Conservation (phyloP, 208 protist genomes). For the Leptomonas pyrrhocoris region DNA sequence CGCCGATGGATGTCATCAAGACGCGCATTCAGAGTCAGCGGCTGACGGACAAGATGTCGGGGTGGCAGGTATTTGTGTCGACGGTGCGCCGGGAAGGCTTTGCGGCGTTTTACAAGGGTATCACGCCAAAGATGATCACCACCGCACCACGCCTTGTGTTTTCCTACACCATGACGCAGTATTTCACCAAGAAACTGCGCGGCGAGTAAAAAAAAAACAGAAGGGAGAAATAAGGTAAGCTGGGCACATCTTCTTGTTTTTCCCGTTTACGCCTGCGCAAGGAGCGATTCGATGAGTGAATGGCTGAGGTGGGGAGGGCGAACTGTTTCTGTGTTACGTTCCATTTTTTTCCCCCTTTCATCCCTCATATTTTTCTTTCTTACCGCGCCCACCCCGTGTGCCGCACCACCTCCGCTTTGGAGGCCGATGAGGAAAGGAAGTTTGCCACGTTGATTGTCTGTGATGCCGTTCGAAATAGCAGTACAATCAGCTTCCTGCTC, state of each 20-base stretch:
- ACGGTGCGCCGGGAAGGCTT: conserved; percentile 66
- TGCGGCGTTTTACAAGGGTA: conserved; percentile 85
- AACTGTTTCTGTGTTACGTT: background rate
- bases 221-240: no score
- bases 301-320: no score
- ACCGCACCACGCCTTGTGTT: conserved; percentile 82
- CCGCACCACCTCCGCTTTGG: no score
- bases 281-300: no score
- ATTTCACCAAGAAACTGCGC: conserved; percentile 62
- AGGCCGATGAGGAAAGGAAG: no score
- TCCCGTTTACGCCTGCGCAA: background rate
- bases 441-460: no score
- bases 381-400: no score
- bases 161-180: conserved; percentile 88
- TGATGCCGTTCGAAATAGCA: no score
- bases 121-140: conserved; percentile 77
- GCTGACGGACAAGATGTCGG: conserved; percentile 50
- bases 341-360: conserved; percentile 11
- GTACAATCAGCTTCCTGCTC: no score
- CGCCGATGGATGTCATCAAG: conserved; percentile 86
- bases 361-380: conserved; percentile 1
- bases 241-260: background rate
- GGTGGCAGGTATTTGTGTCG: conserved; percentile 50
- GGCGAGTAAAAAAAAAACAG: conserved; percentile 14
- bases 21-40: conserved; percentile 79